Conservation (phyloP, 768 basidiomycete species). For the Phylloporus sp. region DNA sequence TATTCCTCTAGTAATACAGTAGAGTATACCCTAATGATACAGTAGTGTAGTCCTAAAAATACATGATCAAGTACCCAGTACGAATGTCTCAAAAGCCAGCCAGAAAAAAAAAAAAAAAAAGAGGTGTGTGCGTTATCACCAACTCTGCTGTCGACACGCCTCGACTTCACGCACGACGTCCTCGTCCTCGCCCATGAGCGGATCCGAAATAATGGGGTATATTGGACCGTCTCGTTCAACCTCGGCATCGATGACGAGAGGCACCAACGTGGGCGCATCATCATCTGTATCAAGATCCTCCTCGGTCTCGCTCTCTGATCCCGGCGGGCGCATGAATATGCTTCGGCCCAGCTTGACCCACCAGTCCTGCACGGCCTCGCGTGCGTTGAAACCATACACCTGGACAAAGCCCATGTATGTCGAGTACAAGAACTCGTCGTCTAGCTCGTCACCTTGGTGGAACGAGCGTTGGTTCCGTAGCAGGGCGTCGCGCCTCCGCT, state of each 20-base stretch:
- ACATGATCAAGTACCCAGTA: no score
- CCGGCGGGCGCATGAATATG: conserved; percentile 1
- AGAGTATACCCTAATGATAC: no score
- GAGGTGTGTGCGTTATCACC: neutral
- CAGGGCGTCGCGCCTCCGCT: conserved; percentile 42
- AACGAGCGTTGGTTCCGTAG: conserved; percentile 25
- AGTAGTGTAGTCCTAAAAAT: no score
- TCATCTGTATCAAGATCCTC: neutral
- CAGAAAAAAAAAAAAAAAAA: neutral
- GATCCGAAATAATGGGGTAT: conserved; percentile 11
- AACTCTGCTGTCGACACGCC: neutral
- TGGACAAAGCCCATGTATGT: conserved; percentile 50
- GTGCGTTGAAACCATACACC: conserved; percentile 46
- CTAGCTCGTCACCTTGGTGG: conserved; percentile 37
- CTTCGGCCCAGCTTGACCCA: conserved; percentile 51
- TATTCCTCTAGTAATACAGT: no score
- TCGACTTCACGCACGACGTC: conserved; percentile 9
- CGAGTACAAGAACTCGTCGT: conserved; percentile 37
- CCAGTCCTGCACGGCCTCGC: conserved; percentile 58
- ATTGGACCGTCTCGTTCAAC: conserved; percentile 7
- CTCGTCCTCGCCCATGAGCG: conserved; percentile 11
- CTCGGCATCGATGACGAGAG: conserved; percentile 9
- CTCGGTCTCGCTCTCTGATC: neutral
- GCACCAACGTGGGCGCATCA: neutral
- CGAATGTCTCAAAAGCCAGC: no score